Percentiles rank a stretch among this genome's conserved stretches.
Evolutionary conservation across 768 basidiomycete species (phyloP).

Genomic region (Thelephora ganbajun): DNA sequence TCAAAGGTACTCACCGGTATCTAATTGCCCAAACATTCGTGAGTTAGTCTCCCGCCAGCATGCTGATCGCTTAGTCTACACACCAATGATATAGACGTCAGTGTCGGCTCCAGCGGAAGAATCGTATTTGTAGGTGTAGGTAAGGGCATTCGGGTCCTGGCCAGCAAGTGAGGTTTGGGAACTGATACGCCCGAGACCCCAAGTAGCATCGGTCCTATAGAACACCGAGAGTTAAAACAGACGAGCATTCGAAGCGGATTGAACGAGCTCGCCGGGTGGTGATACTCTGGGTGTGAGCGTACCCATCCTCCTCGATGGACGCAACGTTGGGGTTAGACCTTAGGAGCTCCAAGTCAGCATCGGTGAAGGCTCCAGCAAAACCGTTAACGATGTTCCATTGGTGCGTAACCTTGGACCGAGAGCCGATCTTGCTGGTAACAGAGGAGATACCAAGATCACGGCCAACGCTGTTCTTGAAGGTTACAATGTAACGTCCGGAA

Average conservation of each 20-base stretch:
- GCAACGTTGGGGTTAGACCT: conserved; percentile 10
- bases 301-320: conserved; percentile 12
- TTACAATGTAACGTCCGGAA: too few relatives aligned
- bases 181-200: conserved; percentile 12
- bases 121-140: conserved; percentile 16
- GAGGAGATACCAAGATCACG: too few relatives aligned
- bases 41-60: too few relatives aligned
- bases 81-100: conserved; percentile 30
- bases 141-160: conserved; percentile 5
- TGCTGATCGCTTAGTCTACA: background rate
- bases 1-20: background rate
- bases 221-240: background rate
- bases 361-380: conserved; percentile 11
- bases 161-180: conserved; percentile 5
- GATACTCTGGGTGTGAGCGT: conserved; percentile 5
- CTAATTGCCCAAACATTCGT: too few relatives aligned
- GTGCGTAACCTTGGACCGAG: conserved; percentile 8
- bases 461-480: too few relatives aligned
- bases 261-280: conserved; percentile 5
- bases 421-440: too few relatives aligned
- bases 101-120: conserved; percentile 20
- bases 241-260: background rate
- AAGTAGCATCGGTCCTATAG: conserved; percentile 11
- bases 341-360: conserved; percentile 8
- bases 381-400: conserved; percentile 8